Base-by-base conservation (phyloP, 2,329 filamentous ascomycete species). In the Fusarium multiceps region DNA sequence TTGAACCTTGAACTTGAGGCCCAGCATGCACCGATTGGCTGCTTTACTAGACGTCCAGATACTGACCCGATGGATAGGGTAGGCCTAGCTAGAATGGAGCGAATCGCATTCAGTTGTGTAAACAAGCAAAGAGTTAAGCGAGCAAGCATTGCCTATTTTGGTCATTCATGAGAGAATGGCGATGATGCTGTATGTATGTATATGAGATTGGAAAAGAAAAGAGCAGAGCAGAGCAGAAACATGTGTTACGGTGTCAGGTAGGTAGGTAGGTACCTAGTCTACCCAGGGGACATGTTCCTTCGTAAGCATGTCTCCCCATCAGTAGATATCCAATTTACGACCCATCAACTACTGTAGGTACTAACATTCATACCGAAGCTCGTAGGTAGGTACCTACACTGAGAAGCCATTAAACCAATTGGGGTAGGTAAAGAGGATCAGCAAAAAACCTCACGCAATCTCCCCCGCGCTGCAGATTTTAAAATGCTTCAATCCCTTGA, bases 21-120 rank as follows among this genome's bases (percentile, higher is more conserved):
- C 53, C 46, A 21, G 45, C 37, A 23, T 55, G 55, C 63, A 21
- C 61, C 61, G 63, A 66, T 66, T 66, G 63, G 63, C 10, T 54
- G n/a, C 20, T 37, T 64, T 50, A 30, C 56, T 46, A 14, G 37
- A 23, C 13, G 37, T 51, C 7, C 30, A 30, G 47, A 37, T 50
- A 20, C 34, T 37, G 34, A 11, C 18, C 34, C 34, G 34, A 37
- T 37, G 34, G 34, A 37, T 37, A 37, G 34, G 34, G 34, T 37
- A 37, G 34, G 34, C 34, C 34, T 18, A 30, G 45, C 14, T 23
- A n/a, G 34, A 37, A 37, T 49, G 28, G 30, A 34, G 47, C 41
- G 41, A 43, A 43, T 43, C 41, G 41, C 41, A 43, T 23, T 21
- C 16, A 34, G 47, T 12, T 9, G 3, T n/a, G 23, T 46, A 43